phyloP scores from a whole-genome alignment of 2,329 filamentous ascomycete species.

The Ceratocystis lukuohia region DNA sequence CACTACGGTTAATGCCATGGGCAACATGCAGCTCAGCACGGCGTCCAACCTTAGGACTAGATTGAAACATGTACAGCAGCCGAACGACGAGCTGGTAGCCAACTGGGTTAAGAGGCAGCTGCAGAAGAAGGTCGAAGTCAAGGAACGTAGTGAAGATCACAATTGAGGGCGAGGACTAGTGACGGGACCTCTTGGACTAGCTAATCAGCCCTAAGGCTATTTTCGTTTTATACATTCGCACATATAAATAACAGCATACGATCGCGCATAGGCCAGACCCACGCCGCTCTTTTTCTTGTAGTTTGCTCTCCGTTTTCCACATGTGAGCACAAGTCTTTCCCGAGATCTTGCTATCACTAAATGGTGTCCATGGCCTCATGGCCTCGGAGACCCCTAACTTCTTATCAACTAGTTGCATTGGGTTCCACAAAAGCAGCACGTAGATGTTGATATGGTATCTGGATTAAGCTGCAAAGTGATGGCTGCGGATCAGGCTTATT shows the following conservation, averaged over 20 bases:
- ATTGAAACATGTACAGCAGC: slow-evolving; percentile 29
- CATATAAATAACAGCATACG: too few species aligned
- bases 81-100: slow-evolving; percentile 65
- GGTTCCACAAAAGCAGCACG: background rate
- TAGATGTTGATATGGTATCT: background rate
- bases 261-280: too few species aligned
- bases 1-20: background rate
- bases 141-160: background rate
- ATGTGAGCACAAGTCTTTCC: too few species aligned
- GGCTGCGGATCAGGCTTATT: background rate
- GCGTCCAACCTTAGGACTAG: slow-evolving; percentile 1
- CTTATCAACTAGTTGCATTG: background rate
- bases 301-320: too few species aligned
- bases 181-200: background rate
- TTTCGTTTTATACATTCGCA: too few species aligned
- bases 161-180: background rate
- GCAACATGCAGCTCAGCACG: background rate
- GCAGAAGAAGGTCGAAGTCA: slow-evolving; percentile 38
- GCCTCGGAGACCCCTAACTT: background rate
- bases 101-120: slow-evolving; percentile 68
- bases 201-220: too few species aligned
- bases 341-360: too few species aligned
- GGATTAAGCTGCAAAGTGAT: background rate
- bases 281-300: too few species aligned
- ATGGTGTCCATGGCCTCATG: too few species aligned